Percentiles rank a stretch among this genome's conserved stretches.
Evolutionary conservation across 2,329 filamentous ascomycete genomes (phyloP).

Genomic region (Escovopsis sp.): DNA sequence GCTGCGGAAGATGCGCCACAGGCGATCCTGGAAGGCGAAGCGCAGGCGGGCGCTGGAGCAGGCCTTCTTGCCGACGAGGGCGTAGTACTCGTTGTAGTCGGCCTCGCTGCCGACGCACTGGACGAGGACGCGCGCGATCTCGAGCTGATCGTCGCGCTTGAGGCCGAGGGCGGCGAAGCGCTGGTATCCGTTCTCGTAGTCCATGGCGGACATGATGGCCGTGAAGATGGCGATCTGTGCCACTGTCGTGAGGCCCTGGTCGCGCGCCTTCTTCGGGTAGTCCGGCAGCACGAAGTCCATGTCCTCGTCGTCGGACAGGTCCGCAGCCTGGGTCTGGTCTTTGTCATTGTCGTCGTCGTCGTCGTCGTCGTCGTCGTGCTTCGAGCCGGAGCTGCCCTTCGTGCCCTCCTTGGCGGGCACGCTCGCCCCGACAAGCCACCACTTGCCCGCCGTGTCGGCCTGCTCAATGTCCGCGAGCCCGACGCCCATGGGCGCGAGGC

Average conservation of each 20-base stretch:
- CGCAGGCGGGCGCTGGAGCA: conserved; percentile 60
- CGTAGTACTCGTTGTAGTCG: conserved; percentile 86
- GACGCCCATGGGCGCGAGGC: conserved; percentile 68
- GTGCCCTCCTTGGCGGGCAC: conserved; percentile 37
- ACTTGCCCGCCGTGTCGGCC: conserved; percentile 79
- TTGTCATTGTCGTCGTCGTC: no score
- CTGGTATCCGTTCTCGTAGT: conserved; percentile 69
- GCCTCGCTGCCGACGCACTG: conserved; percentile 75
- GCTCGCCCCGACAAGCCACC: conserved; percentile 97
- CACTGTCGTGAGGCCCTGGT: conserved; percentile 76
- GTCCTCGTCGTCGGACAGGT: conserved; percentile 27
- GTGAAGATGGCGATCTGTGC: conserved; percentile 86
- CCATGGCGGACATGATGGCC: conserved; percentile 70
- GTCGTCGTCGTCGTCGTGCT: no score
- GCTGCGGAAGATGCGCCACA: conserved; percentile 74
- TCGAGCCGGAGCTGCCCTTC: conserved; percentile 6
- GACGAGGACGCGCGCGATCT: conserved; percentile 75
- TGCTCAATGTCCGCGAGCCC: conserved; percentile 69
- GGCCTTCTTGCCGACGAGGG: conserved; percentile 63
- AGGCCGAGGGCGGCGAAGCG: conserved; percentile 69
- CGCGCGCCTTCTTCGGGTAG: conserved; percentile 54
- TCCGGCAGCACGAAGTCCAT: conserved; percentile 44
- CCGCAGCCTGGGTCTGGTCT: conserved; percentile 5
- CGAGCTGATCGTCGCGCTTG: conserved; percentile 71
- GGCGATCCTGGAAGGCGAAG: conserved; percentile 72